Evolutionary conservation across 2,329 filamentous ascomycete species (phyloP), one percentile per base, ranked within the genome.

Genomic region (Colletotrichum truncatum): DNA sequence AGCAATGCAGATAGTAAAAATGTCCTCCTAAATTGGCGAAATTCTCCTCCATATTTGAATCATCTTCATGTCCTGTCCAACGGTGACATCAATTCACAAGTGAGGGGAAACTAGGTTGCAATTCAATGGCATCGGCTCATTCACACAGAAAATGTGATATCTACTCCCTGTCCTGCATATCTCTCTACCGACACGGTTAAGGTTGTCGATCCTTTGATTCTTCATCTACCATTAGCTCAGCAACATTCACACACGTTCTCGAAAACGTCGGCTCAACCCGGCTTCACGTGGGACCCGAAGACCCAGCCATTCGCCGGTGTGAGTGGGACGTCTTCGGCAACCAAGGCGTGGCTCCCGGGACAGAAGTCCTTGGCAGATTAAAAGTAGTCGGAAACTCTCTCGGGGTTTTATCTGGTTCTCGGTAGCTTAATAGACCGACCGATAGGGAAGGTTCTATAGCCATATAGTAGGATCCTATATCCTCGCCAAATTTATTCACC

Each of bases 261-360:
- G 18, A 11, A 12, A 61, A 16, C 6, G 36, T 30, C 49, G 25
- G 26, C 18, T 18, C 34, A 23, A 7, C 21, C n/a, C 11, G 48
- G 18, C n/a, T 48, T 43, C 56, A 61, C 56, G 62, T 64, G 56
- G 48, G 39, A 21, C 12, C 21, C 32, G n/a, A 23, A 9, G 6
- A 23, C 1, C 1, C 25, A 18, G 5, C 26, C 7, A 48, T 61
- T 54, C 21, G 48, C 23, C 48, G 38, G 1, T 4, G n/a, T n/a
- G 16, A 48, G 39, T 7, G 25, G 3, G 25, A 16, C 6, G 10
- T n/a, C 11, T n/a, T n/a, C n/a, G n/a, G n/a, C n/a, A n/a, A n/a
- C n/a, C n/a, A n/a, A n/a, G n/a, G n/a, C n/a, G n/a, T n/a, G n/a
- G n/a, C n/a, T n/a, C n/a, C n/a, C n/a, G n/a, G n/a, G n/a, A n/a